These are phyloP conservation scores for Cercospora sp. DNA, from an alignment of 2,329 filamentous ascomycete genomes.

Conservation along the genomic window DNA sequence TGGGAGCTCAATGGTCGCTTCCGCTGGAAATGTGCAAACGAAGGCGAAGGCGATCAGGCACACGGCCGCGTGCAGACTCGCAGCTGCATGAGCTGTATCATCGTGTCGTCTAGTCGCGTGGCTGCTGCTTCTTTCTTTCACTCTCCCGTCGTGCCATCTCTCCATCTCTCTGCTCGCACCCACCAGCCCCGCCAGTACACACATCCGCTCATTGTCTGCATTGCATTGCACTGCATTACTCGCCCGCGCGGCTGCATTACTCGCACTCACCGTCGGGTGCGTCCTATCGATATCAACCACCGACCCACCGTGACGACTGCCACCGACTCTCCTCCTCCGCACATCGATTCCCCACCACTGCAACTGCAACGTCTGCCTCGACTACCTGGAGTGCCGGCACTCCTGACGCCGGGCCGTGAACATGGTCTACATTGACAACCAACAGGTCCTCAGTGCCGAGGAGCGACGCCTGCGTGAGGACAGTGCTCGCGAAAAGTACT, in stretches of 20 bases:
- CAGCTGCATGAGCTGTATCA: not conserved
- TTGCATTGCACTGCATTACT: conserved; percentile 1
- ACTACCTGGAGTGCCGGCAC: conserved; percentile 11
- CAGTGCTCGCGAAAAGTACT: conserved; percentile 80
- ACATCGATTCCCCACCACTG: conserved; percentile 1
- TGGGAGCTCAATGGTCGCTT: conserved; percentile 6
- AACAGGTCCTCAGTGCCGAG: conserved; percentile 85
- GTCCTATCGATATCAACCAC: conserved; percentile 3
- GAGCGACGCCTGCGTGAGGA: conserved; percentile 89
- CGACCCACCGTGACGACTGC: not conserved
- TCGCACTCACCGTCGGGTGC: not conserved
- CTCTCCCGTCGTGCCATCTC: not conserved
- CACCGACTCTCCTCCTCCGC: not conserved
- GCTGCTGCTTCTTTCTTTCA: not conserved
- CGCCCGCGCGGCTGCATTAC: not conserved
- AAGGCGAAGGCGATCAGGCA: not conserved
- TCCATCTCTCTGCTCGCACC: not conserved
- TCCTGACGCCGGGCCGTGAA: conserved; percentile 22
- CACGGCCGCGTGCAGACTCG: not conserved
- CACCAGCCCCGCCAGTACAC: not conserved
- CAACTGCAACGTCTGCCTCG: not conserved
- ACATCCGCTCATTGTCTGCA: not conserved
- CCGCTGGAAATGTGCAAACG: not conserved
- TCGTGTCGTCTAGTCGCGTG: not conserved
- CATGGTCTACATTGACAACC: conserved; percentile 89